Conservation (phyloP, 2,329 filamentous ascomycete genomes). For the Grosmannia huntii region DNA sequence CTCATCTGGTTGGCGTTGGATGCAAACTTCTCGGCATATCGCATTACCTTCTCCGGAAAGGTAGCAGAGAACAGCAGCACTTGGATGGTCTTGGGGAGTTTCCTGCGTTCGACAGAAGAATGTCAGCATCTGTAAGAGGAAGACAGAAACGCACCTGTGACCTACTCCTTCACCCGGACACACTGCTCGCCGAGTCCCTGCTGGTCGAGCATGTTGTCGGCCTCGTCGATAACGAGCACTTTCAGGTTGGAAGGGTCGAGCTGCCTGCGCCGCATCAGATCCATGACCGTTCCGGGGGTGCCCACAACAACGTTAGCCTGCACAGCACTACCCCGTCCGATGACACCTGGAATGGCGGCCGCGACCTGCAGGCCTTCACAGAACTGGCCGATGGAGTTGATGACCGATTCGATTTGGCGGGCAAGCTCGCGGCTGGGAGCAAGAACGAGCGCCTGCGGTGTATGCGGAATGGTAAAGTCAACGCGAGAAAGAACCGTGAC, state of each 20-base stretch:
- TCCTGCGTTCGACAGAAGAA: slow-evolving; percentile 30
- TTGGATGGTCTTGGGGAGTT: slow-evolving; percentile 65
- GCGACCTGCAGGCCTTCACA: slow-evolving; percentile 62
- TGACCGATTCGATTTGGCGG: slow-evolving; percentile 81
- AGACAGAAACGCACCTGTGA: slow-evolving; percentile 5
- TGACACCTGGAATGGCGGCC: slow-evolving; percentile 69
- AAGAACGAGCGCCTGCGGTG: slow-evolving; percentile 77
- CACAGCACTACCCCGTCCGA: slow-evolving; percentile 55
- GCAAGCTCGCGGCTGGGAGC: slow-evolving; percentile 91
- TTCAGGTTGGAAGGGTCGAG: slow-evolving; percentile 61
- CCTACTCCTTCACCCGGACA: slow-evolving; percentile 72
- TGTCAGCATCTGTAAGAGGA: neutral
- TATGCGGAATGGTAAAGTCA: slow-evolving; percentile 53
- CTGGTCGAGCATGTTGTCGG: slow-evolving; percentile 97
- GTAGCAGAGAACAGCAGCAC: slow-evolving; percentile 94
- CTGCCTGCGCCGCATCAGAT: slow-evolving; percentile 65
- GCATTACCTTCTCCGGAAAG: slow-evolving; percentile 72
- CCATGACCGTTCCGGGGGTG: slow-evolving; percentile 85
- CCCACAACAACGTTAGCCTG: slow-evolving; percentile 75
- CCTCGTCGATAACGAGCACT: slow-evolving; percentile 86
- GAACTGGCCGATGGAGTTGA: slow-evolving; percentile 73
- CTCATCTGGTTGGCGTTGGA: slow-evolving; percentile 79
- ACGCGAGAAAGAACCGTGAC: slow-evolving; percentile 82
- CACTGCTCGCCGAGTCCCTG: slow-evolving; percentile 94
- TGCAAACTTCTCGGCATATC: slow-evolving; percentile 74